Evolutionary conservation across 2,329 filamentous ascomycete species (phyloP).

Genomic region (Harringtonia lauricola): DNA sequence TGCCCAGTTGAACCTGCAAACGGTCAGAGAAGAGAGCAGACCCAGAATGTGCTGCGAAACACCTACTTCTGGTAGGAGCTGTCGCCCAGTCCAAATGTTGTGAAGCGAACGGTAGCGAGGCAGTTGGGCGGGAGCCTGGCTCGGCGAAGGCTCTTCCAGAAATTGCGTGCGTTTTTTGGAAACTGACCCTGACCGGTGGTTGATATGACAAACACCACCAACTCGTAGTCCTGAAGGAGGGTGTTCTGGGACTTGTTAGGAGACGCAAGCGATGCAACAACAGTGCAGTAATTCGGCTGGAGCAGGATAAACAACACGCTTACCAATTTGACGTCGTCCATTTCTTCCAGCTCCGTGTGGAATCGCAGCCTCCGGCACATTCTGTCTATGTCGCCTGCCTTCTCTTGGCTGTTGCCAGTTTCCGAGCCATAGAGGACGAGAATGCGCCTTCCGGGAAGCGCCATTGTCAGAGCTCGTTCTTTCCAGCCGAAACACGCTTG

Average conservation of each 20-base stretch:
- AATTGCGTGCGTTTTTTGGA: constrained; percentile 66
- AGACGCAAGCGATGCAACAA: neutral
- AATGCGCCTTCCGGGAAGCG: constrained; percentile 24
- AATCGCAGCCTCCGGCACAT: constrained; percentile 71
- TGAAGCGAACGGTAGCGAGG: constrained; percentile 59
- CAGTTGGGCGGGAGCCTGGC: constrained; percentile 65
- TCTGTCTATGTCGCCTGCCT: constrained; percentile 72
- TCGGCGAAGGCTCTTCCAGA: constrained; percentile 78
- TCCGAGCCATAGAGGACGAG: constrained; percentile 89
- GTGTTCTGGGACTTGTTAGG: constrained; percentile 23
- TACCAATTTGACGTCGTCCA: constrained; percentile 69
- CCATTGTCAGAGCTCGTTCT: constrained; percentile 4
- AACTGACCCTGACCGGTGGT: constrained; percentile 94
- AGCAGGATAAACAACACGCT: neutral
- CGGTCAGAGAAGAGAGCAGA: neutral
- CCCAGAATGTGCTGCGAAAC: neutral
- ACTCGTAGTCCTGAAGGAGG: constrained; percentile 32
- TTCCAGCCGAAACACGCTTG: neutral
- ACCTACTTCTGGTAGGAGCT: constrained; percentile 82
- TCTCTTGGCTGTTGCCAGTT: constrained; percentile 87
- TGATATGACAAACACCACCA: constrained; percentile 74
- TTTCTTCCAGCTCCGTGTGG: constrained; percentile 59
- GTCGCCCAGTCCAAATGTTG: constrained; percentile 85
- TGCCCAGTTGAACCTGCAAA: constrained; percentile 76
- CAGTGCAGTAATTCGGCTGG: constrained; percentile 15